Base-by-base conservation (phyloP, 805 yeast species). In the Scheffersomyces stipitis region DNA sequence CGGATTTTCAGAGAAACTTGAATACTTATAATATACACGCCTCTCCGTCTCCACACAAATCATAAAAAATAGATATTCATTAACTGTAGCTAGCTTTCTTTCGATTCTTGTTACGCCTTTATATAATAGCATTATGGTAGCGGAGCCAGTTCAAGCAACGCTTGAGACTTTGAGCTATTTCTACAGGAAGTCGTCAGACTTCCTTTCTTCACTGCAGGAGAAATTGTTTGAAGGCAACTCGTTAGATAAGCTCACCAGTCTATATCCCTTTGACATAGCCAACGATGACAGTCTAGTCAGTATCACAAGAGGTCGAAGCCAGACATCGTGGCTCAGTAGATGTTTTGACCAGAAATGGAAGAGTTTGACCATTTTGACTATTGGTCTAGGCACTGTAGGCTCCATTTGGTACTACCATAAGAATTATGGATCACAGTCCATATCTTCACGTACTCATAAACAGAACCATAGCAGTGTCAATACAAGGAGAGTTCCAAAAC, bases 401-500 rank as follows among this genome's bases (percentile, higher is more conserved):
- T 28, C 49, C 1, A 46, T 34, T 17, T 45, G 28, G 23, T 38
- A 37, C 31, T 41, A 38, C 32, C 18, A 32, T 6, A 15, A 13
- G 5, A 9, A 26, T 16, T 23, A n/a, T 14, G 28, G 13, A 9
- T n/a, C 29, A 15, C 8, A 10, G 18, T n/a, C 28, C 18, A 14
- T 36, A 18, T 18, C 13, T 4, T n/a, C n/a, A n/a, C n/a, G n/a
- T n/a, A n/a, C n/a, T n/a, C n/a, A n/a, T n/a, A 15, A 17, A 18
- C 24, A 28, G 27, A 18, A 27, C 16, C 18, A 22, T 15, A n/a
- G 5, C 26, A 6, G 13, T 18, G 13, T 12, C 14, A 15, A 15
- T 16, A 64, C 57, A 42, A 63, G 91, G 48, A 64, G 81, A 40
- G 95, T 89, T 1, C 69, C 73, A 4, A 72, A 80, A 40, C 66